phyloP scores from a whole-genome alignment of 225 moss, liverwort and hornwort genomes.

The Sphagnum tenellum region DNA sequence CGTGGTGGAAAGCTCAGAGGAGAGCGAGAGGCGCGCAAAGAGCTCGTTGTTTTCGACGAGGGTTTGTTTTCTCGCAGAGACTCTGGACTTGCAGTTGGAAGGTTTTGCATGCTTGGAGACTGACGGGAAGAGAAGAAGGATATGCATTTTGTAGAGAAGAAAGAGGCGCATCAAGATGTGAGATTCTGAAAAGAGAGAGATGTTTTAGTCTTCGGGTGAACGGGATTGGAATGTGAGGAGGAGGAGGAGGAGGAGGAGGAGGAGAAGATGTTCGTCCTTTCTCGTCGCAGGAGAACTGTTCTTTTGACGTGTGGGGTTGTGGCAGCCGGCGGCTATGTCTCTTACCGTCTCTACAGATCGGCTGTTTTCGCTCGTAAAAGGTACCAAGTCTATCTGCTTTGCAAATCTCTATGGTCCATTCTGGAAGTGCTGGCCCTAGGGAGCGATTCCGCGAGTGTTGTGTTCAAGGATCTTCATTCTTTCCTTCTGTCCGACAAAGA shows the following conservation, averaged over 20 bases:
- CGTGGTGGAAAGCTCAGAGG: too few relatives aligned
- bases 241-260: conserved; percentile 11
- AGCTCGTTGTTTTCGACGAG: too few relatives aligned
- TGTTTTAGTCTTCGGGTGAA: too few relatives aligned
- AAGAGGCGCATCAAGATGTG: too few relatives aligned
- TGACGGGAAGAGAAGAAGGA: too few relatives aligned
- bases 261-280: conserved; percentile 31
- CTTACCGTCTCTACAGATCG: conserved; percentile 59
- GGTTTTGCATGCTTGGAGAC: too few relatives aligned
- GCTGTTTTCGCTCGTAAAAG: conserved; percentile 35
- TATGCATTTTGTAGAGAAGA: too few relatives aligned
- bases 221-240: too few relatives aligned
- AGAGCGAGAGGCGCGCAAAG: too few relatives aligned
- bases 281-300: conserved; percentile 74
- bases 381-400: conserved; percentile 46
- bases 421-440: conserved; percentile 65
- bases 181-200: too few relatives aligned
- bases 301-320: conserved; percentile 68
- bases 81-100: too few relatives aligned
- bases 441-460: conserved; percentile 41
- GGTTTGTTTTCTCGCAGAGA: too few relatives aligned
- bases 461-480: conserved; percentile 58
- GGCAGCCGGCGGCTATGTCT: conserved; percentile 68
- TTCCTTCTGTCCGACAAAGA: conserved; percentile 64
- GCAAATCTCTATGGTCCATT: conserved; percentile 56